Evolutionary conservation across 2,329 filamentous ascomycete species (phyloP).

Genomic region (Aureobasidium lini): DNA sequence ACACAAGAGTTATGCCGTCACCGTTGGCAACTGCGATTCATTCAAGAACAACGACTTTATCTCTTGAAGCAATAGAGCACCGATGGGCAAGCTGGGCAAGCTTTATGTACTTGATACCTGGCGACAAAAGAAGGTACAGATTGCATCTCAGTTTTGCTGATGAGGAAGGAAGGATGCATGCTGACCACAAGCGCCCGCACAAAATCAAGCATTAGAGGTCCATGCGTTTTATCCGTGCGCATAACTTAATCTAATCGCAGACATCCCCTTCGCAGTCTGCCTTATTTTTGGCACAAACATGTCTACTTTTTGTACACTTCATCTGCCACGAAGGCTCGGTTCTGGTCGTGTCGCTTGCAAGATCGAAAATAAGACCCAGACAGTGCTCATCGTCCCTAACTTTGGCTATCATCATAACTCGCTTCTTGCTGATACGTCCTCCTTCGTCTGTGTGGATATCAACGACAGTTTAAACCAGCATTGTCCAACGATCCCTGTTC

Average conservation of each 20-base stretch:
- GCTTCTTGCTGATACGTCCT: too few relatives aligned
- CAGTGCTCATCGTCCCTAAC: too few relatives aligned
- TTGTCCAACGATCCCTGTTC: too few relatives aligned
- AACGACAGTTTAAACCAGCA: too few relatives aligned
- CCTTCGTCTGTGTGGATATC: too few relatives aligned
- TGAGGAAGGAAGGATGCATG: neutral
- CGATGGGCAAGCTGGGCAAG: neutral
- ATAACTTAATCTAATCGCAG: constrained; percentile 3
- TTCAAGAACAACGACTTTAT: neutral
- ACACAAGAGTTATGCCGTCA: constrained; percentile 1
- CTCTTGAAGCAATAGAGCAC: neutral
- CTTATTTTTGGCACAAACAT: neutral
- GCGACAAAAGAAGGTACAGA: neutral
- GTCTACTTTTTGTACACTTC: neutral
- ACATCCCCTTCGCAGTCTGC: neutral
- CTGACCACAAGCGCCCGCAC: neutral
- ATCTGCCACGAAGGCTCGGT: too few relatives aligned
- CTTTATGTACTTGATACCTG: neutral
- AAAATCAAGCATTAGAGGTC: neutral
- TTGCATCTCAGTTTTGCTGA: neutral
- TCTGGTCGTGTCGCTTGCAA: too few relatives aligned
- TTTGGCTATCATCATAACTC: too few relatives aligned
- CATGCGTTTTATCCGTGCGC: neutral
- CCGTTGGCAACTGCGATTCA: neutral
- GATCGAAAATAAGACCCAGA: too few relatives aligned